Evolutionary conservation across 371 early-diverging fungal species (phyloP).

Genomic region (Capillidium heterosporum): DNA sequence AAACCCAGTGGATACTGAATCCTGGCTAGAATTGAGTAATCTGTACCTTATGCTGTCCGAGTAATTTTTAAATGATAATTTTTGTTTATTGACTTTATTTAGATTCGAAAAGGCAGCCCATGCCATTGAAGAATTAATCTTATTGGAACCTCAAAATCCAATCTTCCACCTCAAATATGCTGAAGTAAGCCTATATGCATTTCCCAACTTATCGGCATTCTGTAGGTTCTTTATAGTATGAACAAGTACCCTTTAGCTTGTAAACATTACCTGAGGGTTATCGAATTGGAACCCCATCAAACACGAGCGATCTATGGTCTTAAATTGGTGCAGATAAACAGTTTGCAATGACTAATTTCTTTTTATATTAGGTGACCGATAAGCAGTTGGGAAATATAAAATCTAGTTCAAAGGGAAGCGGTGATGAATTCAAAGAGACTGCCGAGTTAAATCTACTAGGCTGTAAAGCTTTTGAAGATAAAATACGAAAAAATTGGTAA

Average conservation of each 20-base stretch:
- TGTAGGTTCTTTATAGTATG: constrained; percentile 36
- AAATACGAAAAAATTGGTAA: no score
- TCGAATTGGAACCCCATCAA: constrained; percentile 7
- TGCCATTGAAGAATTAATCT: constrained; percentile 72
- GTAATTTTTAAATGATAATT: constrained; percentile 17
- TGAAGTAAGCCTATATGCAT: constrained; percentile 12
- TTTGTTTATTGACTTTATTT: not conserved
- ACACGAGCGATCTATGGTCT: constrained; percentile 9
- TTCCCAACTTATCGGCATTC: not conserved
- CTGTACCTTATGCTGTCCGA: constrained; percentile 42
- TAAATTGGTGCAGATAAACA: no score
- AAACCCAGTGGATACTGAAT: constrained; percentile 66
- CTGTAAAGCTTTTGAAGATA: no score
- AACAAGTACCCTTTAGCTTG: constrained; percentile 34
- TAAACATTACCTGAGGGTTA: constrained; percentile 32
- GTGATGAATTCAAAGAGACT: no score
- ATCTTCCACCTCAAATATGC: constrained; percentile 74
- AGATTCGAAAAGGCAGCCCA: constrained; percentile 65
- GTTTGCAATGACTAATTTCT: no score
- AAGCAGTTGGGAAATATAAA: no score
- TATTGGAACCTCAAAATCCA: constrained; percentile 66
- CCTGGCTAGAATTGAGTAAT: constrained; percentile 65
- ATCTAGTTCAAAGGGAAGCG: no score
- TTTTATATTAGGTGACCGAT: no score
- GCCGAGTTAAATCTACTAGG: no score